A percentile compares a stretch with the other conserved stretches of the same genome.
Conservation (phyloP, 2,329 filamentous ascomycete genomes). For the Scytalidium sp. region DNA sequence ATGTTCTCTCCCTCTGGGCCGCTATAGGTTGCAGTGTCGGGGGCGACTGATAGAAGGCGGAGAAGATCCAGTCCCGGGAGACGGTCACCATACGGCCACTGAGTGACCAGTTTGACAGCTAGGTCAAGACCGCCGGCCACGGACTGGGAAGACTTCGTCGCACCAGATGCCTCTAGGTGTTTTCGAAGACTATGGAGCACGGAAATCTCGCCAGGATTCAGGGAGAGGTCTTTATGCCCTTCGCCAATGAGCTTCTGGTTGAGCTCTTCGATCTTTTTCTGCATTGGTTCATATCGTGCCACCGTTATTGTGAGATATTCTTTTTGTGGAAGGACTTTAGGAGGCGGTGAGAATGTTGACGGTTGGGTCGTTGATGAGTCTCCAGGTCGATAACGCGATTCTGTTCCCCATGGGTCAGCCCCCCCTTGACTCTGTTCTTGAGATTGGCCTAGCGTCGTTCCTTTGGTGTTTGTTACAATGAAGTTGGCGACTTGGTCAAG, state of each 20-base stretch:
- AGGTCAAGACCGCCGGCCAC: slow-evolving; percentile 56
- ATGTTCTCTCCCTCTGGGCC: slow-evolving; percentile 54
- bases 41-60: slow-evolving; percentile 72
- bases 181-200: slow-evolving; percentile 58
- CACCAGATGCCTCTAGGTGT: slow-evolving; percentile 55
- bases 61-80: slow-evolving; percentile 84
- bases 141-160: slow-evolving; percentile 37
- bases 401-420: slow-evolving; percentile 73
- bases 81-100: slow-evolving; percentile 78
- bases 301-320: slow-evolving; percentile 75
- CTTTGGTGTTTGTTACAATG: slow-evolving; percentile 85
- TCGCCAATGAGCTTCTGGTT: slow-evolving; percentile 70
- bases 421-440: slow-evolving; percentile 37
- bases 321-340: slow-evolving; percentile 71
- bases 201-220: slow-evolving; percentile 70
- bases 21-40: slow-evolving; percentile 60
- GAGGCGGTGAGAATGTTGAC: slow-evolving; percentile 33
- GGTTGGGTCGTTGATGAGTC: slow-evolving; percentile 43
- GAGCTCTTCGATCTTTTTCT: slow-evolving; percentile 72
- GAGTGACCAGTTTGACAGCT: slow-evolving; percentile 68
- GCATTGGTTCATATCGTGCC: slow-evolving; percentile 67
- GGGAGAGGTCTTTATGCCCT: slow-evolving; percentile 68
- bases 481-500: slow-evolving; percentile 92
- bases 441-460: slow-evolving; percentile 71
- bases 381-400: slow-evolving; percentile 75